Conservation (phyloP, 148 eudicot species). For the Cornus kousa region DNA sequence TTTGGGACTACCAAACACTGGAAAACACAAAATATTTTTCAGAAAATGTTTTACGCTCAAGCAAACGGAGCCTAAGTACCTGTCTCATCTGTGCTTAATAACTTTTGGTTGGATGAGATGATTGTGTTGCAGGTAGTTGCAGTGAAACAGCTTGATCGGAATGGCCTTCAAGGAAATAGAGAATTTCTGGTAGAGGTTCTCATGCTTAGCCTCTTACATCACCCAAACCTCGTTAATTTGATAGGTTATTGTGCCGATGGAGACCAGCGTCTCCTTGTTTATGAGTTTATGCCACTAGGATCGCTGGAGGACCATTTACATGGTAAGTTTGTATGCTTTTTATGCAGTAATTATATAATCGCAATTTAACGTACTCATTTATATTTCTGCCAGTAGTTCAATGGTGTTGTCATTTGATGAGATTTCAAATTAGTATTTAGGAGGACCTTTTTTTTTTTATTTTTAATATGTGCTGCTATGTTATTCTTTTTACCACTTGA, state of each 20-base stretch:
- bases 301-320: slow-evolving; percentile 94
- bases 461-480: neutral
- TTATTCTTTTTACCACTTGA: neutral
- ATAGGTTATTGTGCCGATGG: slow-evolving; percentile 97
- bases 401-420: neutral
- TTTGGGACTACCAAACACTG: too few relatives aligned
- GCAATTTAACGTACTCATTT: neutral
- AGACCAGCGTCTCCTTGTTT: slow-evolving; percentile 91
- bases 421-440: neutral
- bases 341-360: neutral
- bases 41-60: too few relatives aligned
- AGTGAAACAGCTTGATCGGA: slow-evolving; percentile 91
- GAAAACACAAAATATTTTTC: too few relatives aligned
- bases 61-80: too few relatives aligned
- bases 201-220: slow-evolving; percentile 90
- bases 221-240: slow-evolving; percentile 82
- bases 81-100: neutral
- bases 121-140: slow-evolving; percentile 70
- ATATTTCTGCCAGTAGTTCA: neutral
- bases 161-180: slow-evolving; percentile 92
- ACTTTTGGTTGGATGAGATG: slow-evolving; percentile 4
- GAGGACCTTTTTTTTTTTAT: neutral
- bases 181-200: slow-evolving; percentile 94
- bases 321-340: slow-evolving; percentile 43
- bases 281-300: slow-evolving; percentile 88